phyloP scores from a whole-genome alignment of 2,329 filamentous ascomycete genomes.

The Colletotrichum gloeosporioides region DNA sequence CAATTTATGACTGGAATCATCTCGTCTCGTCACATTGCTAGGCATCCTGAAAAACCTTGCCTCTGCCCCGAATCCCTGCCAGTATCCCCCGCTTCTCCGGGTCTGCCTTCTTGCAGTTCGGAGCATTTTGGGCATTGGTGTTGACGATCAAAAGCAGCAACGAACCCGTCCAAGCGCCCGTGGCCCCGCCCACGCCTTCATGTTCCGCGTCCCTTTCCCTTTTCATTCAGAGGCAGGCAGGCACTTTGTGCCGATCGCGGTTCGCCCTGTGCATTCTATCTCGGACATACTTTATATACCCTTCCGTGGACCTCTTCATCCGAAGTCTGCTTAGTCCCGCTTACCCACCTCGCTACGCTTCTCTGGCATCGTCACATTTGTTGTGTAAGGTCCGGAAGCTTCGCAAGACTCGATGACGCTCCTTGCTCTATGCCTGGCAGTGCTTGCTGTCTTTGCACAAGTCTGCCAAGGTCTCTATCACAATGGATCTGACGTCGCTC shows the following conservation, averaged over 20 bases:
- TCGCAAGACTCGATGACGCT: neutral
- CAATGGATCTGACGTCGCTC: slow-evolving; percentile 65
- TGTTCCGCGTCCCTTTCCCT: neutral
- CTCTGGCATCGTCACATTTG: neutral
- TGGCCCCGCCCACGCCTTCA: neutral
- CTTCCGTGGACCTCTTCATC: neutral
- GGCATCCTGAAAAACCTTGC: neutral
- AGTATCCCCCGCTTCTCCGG: neutral
- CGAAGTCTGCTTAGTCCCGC: neutral
- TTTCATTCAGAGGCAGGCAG: neutral
- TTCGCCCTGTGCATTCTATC: neutral
- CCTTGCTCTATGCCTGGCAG: neutral
- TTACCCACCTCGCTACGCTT: neutral
- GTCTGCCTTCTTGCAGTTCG: neutral
- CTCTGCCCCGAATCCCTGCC: neutral
- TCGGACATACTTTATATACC: neutral
- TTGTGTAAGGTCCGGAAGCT: neutral
- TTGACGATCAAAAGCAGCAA: neutral
- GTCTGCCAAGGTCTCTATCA: slow-evolving; percentile 55
- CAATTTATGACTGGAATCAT: neutral
- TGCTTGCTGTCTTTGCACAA: slow-evolving; percentile 15
- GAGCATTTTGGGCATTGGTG: neutral
- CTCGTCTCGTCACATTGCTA: neutral
- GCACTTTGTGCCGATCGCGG: neutral
- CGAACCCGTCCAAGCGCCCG: slow-evolving; percentile 2